A percentile compares a stretch with the other conserved stretches of the same genome.
These are phyloP conservation scores for Suillus cothurnatus DNA, from an alignment of 768 basidiomycete genomes.

Conservation along the genomic window DNA sequence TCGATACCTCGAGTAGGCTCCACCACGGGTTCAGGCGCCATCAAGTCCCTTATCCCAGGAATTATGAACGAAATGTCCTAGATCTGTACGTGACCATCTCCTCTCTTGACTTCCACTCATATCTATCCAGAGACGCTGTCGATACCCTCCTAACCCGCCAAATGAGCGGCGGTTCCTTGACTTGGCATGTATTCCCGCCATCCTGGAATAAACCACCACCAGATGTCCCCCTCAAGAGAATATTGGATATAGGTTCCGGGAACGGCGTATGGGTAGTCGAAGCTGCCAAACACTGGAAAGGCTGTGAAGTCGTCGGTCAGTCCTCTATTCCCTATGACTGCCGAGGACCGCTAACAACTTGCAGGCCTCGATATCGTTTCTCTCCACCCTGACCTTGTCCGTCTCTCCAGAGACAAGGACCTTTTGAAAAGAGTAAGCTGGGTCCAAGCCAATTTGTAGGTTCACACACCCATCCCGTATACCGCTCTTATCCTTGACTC, in stretches of 20 bases:
- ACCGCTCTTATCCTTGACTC: background rate
- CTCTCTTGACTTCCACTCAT: background rate
- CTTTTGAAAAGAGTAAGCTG: constrained; percentile 65
- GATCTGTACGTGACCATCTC: constrained; percentile 57
- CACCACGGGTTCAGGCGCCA: constrained; percentile 54
- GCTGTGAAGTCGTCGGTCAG: constrained; percentile 21
- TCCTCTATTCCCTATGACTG: background rate
- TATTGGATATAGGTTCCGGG: constrained; percentile 75
- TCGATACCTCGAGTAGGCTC: constrained; percentile 38
- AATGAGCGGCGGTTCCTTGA: constrained; percentile 54
- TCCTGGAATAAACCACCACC: constrained; percentile 22
- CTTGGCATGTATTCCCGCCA: constrained; percentile 54
- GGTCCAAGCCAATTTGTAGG: constrained; percentile 75
- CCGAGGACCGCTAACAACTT: constrained; percentile 21
- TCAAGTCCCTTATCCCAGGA: constrained; percentile 70
- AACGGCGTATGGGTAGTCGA: constrained; percentile 77
- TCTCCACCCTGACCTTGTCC: constrained; percentile 67
- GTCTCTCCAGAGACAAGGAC: constrained; percentile 51
- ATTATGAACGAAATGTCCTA: constrained; percentile 61
- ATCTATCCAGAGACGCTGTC: constrained; percentile 61
- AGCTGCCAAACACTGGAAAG: constrained; percentile 67
- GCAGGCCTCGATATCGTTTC: constrained; percentile 75
- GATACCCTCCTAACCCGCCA: constrained; percentile 58
- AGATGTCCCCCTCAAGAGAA: background rate
- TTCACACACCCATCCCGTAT: constrained; percentile 9